These are phyloP conservation scores for Magnaporthiopsis incrustans DNA, from an alignment of 2,329 filamentous ascomycete genomes.

Conservation along the genomic window DNA sequence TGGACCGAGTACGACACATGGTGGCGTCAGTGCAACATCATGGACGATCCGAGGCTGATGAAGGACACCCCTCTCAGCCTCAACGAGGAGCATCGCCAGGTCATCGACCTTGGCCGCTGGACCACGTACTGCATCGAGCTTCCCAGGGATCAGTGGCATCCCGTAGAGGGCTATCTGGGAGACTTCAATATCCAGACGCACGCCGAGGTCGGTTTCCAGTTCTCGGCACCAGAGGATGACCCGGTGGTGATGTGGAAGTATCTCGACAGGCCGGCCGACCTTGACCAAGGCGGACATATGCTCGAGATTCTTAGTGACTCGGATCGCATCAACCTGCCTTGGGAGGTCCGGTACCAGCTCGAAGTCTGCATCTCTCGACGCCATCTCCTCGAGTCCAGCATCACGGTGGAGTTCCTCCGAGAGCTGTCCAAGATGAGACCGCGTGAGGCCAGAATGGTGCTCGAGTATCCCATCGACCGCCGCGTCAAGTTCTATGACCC, in stretches of 20 bases:
- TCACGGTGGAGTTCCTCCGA: conserved; percentile 59
- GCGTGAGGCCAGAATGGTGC: conserved; percentile 52
- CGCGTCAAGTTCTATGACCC: conserved; percentile 49
- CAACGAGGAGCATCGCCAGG: conserved; percentile 24
- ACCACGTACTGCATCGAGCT: conserved; percentile 45
- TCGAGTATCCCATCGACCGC: conserved; percentile 66
- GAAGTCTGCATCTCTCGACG: conserved; percentile 86
- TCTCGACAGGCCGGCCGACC: conserved; percentile 6
- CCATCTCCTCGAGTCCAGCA: conserved; percentile 66
- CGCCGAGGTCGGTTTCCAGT: conserved; percentile 4
- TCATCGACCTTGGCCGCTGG: conserved; percentile 49
- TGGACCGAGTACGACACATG: conserved; percentile 38
- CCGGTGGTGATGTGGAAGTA: conserved; percentile 9
- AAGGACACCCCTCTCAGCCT: conserved; percentile 30
- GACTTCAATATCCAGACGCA: conserved; percentile 61
- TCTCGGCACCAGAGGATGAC: conserved; percentile 7
- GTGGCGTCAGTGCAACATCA: conserved; percentile 40
- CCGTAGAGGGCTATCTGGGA: conserved; percentile 46
- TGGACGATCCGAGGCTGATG: conserved; percentile 24
- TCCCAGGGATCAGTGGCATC: conserved; percentile 24
- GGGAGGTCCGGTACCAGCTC: conserved; percentile 76
- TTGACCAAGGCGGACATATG: neutral
- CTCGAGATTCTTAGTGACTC: neutral
- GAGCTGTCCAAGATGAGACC: conserved; percentile 43
- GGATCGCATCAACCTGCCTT: conserved; percentile 30